Evolutionary conservation across 768 basidiomycete genomes (phyloP), one percentile per base, ranked within the genome.

Genomic region (Hemileccinum impolitum): DNA sequence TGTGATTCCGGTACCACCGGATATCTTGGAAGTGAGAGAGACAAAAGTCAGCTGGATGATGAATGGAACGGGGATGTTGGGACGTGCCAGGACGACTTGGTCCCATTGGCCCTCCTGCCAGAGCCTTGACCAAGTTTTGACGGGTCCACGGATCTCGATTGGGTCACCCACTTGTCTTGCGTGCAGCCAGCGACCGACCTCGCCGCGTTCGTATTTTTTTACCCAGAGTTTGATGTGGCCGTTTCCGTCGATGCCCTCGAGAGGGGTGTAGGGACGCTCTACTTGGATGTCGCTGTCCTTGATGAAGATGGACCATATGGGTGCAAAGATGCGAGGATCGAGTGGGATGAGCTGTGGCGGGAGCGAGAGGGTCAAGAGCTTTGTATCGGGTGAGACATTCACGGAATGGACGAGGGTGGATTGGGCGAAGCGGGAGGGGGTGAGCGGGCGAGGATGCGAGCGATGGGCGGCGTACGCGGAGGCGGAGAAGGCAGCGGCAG

Each of bases 271-370:
- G 12, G 88, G 83, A 46, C 90, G 70, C 60, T 93, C 90, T 28
- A 92, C 87, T 66, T 92, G 90, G 18, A 93, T 90, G 57, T 91
- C 90, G 54, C 85, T 84, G 62, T 93, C 88, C 62, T 92, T 93
- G 62, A 92, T 73, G 64, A 76, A 92, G 12, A 93, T 70, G 34
- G 87, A 87, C 79, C 82, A 92, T 50, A 90, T 80, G 76, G 79
- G 51, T 51, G 52, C 47, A 70, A 72, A 46, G 4, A 41, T 39
- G 23, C 51, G 23, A 31, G 52, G 51, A 21, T 48, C 42, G 8
- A 40, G 47, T 4, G 61, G 71, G 47, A 78, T 56, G 4, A 74
- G 57, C 35, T 72, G 60, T 3, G 70, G 70, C 11, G 85, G 79
- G 9, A 90, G 61, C 4, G 72, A 70, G 40, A 92, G 67, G 12